These are phyloP conservation scores for Phytophthora lateralis DNA, from an alignment of 352 stramenopile genomes.

Conservation along the genomic window DNA sequence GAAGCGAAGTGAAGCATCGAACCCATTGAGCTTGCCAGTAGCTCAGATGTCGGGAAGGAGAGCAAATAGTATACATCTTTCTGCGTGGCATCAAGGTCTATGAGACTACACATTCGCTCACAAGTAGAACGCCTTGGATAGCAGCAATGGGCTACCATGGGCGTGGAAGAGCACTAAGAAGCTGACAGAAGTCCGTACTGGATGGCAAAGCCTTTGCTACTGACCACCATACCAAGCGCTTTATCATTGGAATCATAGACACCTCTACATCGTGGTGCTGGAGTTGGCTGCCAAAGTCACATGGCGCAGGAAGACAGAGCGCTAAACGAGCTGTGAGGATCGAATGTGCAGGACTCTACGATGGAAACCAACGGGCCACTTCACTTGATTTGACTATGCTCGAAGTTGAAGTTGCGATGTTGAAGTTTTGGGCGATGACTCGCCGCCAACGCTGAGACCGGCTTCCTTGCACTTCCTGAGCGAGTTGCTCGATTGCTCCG, in stretches of 20 bases:
- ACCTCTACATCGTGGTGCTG: too few relatives aligned
- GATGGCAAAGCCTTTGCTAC: too few relatives aligned
- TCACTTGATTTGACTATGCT: constrained; percentile 9
- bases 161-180: too few relatives aligned
- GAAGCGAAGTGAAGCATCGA: constrained; percentile 7
- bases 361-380: not conserved
- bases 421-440: constrained; percentile 2
- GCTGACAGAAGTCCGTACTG: too few relatives aligned
- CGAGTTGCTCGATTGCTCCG: constrained; percentile 4
- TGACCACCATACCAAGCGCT: too few relatives aligned
- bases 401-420: constrained; percentile 20
- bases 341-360: too few relatives aligned
- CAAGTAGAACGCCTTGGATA: constrained; percentile 3
- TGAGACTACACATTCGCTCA: constrained; percentile 53
- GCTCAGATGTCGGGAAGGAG: not conserved
- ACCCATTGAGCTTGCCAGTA: not conserved
- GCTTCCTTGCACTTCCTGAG: not conserved
- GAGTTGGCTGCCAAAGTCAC: too few relatives aligned
- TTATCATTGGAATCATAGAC: too few relatives aligned
- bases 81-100: constrained; percentile 93
- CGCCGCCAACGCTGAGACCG: too few relatives aligned
- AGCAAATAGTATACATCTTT: constrained; percentile 95
- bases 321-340: too few relatives aligned
- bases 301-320: too few relatives aligned
- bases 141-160: too few relatives aligned